Evolutionary conservation across 139 green algal genomes (phyloP), one percentile per base, ranked within the genome.

Genomic region (Auxenochlorella pyrenoidosa): DNA sequence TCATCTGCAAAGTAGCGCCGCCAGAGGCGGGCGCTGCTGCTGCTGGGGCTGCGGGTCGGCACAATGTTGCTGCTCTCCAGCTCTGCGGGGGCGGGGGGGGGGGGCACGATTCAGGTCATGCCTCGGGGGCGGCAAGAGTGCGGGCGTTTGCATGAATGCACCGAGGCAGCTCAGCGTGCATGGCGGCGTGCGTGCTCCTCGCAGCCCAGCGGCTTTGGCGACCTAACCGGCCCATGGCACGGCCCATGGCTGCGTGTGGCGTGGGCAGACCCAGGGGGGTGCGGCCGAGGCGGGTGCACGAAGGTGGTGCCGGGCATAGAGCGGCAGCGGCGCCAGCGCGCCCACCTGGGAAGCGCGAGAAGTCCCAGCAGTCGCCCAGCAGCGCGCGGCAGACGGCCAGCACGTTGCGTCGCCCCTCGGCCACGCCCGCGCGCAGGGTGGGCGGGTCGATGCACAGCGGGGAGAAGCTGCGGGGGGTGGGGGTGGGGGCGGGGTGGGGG

Each of bases 401-500:
- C 41, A 93, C 84, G 30, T 72, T 28, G 28, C 66, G 51, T 4
- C 92, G 87, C 2, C 94, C 95, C 71, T 95, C 93, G 2, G 87
- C 91, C 38, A 93, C 77, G 4, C 92, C 95, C 21, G 77, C 87
- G 51, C 71, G 76, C 32, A 97, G 84, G 40, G 85, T 92, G 10
- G 63, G 15, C 2, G 82, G 59, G 68, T 95, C 92, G 36, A 84
- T 94, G 80, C 93, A 96, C 38, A 96, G 75, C 15, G 94, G 95
- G 40, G 88, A 84, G 75, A 90, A 91, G 47, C 88, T 90, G 59
- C 84, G 30, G 30, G 51, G 28, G 51, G 21, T 40, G 59, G 54
- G 41, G 28, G 38, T 0, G 65, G 38, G 82, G 2, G 43, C 21
- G 18, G 66, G n/a, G 32, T 10, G 5, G 44, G 30, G 43, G 15